These are phyloP conservation scores for Suillus lakei DNA, from an alignment of 768 basidiomycete species.

Conservation along the genomic window DNA sequence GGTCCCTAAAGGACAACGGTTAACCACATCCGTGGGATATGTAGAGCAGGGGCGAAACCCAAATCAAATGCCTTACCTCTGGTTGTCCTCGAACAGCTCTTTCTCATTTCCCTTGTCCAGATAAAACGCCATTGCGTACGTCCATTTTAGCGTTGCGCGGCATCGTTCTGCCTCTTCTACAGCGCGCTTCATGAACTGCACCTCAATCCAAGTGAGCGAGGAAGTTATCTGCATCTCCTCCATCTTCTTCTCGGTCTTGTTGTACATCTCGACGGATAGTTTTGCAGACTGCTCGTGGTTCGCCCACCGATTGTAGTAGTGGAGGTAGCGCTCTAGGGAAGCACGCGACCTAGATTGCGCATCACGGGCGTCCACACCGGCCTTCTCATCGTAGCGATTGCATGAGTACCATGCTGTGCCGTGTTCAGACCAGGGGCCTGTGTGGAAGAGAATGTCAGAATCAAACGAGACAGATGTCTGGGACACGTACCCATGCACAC, in stretches of 20 bases:
- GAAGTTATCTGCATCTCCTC: constrained; percentile 98
- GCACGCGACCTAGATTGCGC: constrained; percentile 89
- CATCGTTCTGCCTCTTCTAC: constrained; percentile 91
- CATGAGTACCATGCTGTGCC: constrained; percentile 98
- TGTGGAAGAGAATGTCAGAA: constrained; percentile 40
- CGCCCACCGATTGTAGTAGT: constrained; percentile 99
- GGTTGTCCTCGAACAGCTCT: constrained; percentile 96
- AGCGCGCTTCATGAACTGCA: constrained; percentile 98
- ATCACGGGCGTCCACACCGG: constrained; percentile 86
- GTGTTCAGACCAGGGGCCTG: constrained; percentile 96
- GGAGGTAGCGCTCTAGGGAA: constrained; percentile 93
- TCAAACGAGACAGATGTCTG: constrained; percentile 25
- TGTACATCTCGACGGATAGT: constrained; percentile 89
- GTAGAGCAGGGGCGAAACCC: not conserved
- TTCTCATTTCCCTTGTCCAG: constrained; percentile 90
- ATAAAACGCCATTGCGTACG: constrained; percentile 99
- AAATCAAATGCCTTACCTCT: constrained; percentile 57
- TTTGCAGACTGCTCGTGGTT: constrained; percentile 99
- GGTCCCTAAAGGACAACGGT: constrained; percentile 57
- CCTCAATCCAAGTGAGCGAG: constrained; percentile 96
- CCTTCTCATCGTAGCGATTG: constrained; percentile 95
- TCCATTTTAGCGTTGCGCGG: constrained; percentile 98
- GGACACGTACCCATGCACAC: constrained; percentile 88
- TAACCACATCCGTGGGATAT: not conserved
- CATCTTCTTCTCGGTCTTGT: constrained; percentile 99